These are phyloP conservation scores for Thielaviopsis ethacetica DNA, from an alignment of 2,329 filamentous ascomycete species.

Conservation along the genomic window DNA sequence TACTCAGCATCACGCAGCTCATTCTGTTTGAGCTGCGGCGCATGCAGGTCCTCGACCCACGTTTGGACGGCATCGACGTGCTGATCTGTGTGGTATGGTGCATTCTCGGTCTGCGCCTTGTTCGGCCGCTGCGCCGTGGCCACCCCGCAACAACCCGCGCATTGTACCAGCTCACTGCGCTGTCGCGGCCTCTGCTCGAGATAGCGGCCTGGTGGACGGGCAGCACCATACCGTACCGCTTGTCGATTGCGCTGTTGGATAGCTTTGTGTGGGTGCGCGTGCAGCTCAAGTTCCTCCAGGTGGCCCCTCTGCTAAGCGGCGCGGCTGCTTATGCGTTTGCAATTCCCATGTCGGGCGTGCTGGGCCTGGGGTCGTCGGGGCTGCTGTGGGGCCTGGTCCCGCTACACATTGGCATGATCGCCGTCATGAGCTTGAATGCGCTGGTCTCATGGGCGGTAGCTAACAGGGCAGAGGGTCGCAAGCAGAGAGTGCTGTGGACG, in stretches of 20 bases:
- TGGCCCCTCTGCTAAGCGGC: background rate
- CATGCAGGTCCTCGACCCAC: background rate
- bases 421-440: background rate
- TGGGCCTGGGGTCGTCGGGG: background rate
- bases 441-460: background rate
- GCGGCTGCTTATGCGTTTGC: slow-evolving; percentile 2
- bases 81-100: background rate
- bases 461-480: background rate
- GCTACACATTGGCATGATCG: background rate
- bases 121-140: slow-evolving; percentile 8
- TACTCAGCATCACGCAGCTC: slow-evolving; percentile 1
- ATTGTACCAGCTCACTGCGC: slow-evolving; percentile 2
- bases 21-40: slow-evolving; percentile 4
- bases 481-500: background rate
- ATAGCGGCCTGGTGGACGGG: background rate
- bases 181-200: slow-evolving; percentile 4
- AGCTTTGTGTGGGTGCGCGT: slow-evolving; percentile 7
- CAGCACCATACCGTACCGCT: background rate
- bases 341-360: background rate
- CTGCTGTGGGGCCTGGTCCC: background rate
- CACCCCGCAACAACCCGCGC: slow-evolving; percentile 5
- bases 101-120: slow-evolving; percentile 1
- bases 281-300: background rate
- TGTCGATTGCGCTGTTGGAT: slow-evolving; percentile 5
- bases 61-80: background rate